Percentiles rank a stretch among this genome's conserved stretches.
Evolutionary conservation across 2,329 filamentous ascomycete genomes (phyloP).

Genomic region (Fusarium mundagurra): DNA sequence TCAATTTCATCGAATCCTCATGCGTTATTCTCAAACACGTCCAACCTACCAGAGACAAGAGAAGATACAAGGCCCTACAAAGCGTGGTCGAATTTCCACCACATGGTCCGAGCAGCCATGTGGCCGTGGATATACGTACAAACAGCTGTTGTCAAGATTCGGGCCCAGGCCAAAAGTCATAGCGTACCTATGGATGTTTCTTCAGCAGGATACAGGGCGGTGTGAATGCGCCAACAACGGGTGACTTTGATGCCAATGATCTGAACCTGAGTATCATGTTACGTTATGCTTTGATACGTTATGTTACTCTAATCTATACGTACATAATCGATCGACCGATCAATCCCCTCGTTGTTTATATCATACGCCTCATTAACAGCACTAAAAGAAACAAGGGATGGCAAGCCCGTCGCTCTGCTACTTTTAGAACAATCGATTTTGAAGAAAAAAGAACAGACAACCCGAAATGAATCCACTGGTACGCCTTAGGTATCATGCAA

Average conservation of each 20-base stretch:
- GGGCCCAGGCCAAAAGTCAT: background rate
- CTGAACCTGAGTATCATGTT: background rate
- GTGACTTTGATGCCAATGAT: background rate
- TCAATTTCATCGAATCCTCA: background rate
- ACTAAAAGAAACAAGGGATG: slow-evolving; percentile 8
- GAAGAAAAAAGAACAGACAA: background rate
- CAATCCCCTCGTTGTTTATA: slow-evolving; percentile 14
- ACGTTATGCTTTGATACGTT: slow-evolving; percentile 6
- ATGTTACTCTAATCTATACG: slow-evolving; percentile 29
- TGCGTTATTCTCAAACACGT: background rate
- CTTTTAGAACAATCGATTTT: slow-evolving; percentile 3
- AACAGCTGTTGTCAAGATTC: background rate
- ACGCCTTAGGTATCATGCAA: slow-evolving; percentile 40
- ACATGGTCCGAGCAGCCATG: slow-evolving; percentile 29
- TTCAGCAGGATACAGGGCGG: background rate
- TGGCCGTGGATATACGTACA: background rate
- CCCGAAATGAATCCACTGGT: slow-evolving; percentile 19
- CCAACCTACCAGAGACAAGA: background rate
- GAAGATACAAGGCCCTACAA: background rate
- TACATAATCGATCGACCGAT: background rate
- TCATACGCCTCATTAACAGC: slow-evolving; percentile 26
- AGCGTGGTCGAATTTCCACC: background rate
- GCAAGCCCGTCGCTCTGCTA: slow-evolving; percentile 10
- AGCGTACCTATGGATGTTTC: background rate
- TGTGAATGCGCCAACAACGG: background rate